phyloP scores from a whole-genome alignment of 2,329 filamentous ascomycete species.

The Byssothecium circinans region DNA sequence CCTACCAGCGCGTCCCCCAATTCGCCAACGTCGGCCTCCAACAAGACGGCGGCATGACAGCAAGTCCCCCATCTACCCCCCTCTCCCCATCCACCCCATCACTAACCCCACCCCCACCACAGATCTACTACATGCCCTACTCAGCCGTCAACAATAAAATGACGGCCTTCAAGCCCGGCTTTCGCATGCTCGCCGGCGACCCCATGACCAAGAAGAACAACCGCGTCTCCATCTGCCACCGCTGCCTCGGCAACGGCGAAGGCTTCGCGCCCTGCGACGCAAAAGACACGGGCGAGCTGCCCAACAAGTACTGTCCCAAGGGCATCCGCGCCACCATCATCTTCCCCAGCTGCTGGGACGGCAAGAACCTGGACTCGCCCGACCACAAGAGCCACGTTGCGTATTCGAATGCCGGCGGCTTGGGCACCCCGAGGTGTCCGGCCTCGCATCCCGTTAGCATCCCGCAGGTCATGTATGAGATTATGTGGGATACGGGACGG shows the following conservation, averaged over 20 bases:
- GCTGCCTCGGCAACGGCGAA: slow-evolving; percentile 27
- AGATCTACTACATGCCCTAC: slow-evolving; percentile 75
- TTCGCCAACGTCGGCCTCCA: slow-evolving; percentile 34
- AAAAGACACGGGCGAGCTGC: slow-evolving; percentile 42
- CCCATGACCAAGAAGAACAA: slow-evolving; percentile 38
- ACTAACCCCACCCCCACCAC: background rate
- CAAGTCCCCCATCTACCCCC: slow-evolving; percentile 1
- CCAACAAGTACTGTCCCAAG: slow-evolving; percentile 72
- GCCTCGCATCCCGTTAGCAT: slow-evolving; percentile 48
- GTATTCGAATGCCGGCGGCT: slow-evolving; percentile 53
- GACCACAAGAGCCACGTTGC: slow-evolving; percentile 67
- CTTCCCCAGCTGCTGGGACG: slow-evolving; percentile 75
- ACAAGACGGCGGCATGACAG: slow-evolving; percentile 34
- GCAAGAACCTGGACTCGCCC: slow-evolving; percentile 52
- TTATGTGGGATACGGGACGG: slow-evolving; percentile 47
- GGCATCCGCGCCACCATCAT: slow-evolving; percentile 72
- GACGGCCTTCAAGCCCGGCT: slow-evolving; percentile 68
- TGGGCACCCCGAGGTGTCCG: slow-evolving; percentile 51
- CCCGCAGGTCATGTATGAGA: slow-evolving; percentile 49
- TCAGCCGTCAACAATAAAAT: slow-evolving; percentile 59
- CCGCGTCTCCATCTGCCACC: slow-evolving; percentile 19
- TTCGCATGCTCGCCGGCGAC: slow-evolving; percentile 72
- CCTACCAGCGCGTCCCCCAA: slow-evolving; percentile 36
- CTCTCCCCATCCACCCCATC: background rate
- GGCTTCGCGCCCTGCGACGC: slow-evolving; percentile 27